Evolutionary conservation across 345 rosid genomes (phyloP).

Genomic region (Bruguiera parviflora): DNA sequence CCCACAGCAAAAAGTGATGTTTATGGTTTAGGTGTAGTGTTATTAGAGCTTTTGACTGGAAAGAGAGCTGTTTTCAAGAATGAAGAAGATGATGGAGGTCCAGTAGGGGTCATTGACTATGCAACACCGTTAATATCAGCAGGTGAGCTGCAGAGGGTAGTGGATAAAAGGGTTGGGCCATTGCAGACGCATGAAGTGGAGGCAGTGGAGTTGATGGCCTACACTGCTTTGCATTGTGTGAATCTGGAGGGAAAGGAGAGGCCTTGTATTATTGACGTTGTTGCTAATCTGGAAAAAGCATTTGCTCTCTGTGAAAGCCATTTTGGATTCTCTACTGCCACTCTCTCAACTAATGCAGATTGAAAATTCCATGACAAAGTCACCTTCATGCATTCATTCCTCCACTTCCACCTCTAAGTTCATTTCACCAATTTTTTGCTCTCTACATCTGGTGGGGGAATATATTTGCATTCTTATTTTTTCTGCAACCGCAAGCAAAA

Average conservation of each 20-base stretch:
- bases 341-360: constrained; percentile 34
- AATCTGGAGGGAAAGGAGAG: constrained; percentile 53
- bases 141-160: constrained; percentile 30
- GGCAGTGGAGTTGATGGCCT: constrained; percentile 48
- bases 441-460: neutral
- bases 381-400: neutral
- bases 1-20: constrained; percentile 55
- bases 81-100: constrained; percentile 31
- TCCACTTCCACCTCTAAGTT: neutral
- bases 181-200: constrained; percentile 34
- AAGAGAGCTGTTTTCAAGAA: constrained; percentile 45
- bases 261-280: constrained; percentile 45
- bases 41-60: constrained; percentile 58
- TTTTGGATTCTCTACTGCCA: constrained; percentile 18
- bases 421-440: neutral
- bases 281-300: constrained; percentile 52
- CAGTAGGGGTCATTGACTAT: constrained; percentile 42
- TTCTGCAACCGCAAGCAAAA: neutral
- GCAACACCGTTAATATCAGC: constrained; percentile 33
- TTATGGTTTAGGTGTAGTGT: constrained; percentile 62
- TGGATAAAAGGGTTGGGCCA: constrained; percentile 43
- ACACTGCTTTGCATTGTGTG: constrained; percentile 43
- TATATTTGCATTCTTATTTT: neutral
- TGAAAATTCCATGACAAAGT: constrained; percentile 16
- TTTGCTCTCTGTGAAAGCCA: constrained; percentile 28